These are phyloP conservation scores for Corylus avellana DNA, from an alignment of 306 rosid species.

Conservation along the genomic window DNA sequence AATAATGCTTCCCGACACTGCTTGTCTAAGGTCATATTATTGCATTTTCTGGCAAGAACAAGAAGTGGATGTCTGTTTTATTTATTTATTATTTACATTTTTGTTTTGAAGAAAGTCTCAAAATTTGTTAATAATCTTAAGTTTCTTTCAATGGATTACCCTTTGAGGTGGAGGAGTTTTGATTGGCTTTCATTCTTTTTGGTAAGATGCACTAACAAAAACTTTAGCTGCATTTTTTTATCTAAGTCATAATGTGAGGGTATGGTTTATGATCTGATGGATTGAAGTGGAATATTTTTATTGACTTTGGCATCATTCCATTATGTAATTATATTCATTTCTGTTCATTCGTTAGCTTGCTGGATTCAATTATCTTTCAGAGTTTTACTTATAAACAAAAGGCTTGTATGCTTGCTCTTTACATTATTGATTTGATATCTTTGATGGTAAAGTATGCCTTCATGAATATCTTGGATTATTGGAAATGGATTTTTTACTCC, in stretches of 20 bases:
- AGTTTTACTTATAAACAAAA: no score
- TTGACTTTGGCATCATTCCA: neutral
- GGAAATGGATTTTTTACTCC: neutral
- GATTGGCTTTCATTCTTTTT: neutral
- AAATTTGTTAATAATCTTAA: neutral
- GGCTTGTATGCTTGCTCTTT: neutral
- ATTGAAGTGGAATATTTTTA: neutral
- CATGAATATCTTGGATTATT: neutral
- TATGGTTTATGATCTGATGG: conserved; percentile 10
- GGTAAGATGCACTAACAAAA: neutral
- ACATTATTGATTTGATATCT: neutral
- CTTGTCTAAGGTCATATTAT: conserved; percentile 1
- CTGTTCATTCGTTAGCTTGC: neutral
- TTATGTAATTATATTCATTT: neutral
- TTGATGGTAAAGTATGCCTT: neutral
- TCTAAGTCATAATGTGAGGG: neutral
- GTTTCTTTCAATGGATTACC: neutral
- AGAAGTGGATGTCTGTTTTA: no score
- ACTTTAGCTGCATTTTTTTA: neutral
- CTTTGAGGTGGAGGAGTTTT: neutral
- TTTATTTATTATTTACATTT: neutral
- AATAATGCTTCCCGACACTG: neutral
- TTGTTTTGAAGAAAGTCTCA: neutral
- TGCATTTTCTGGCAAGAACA: neutral
- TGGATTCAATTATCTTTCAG: no score